Conservation (phyloP, 345 rosid genomes). For the Jatropha curcas region DNA sequence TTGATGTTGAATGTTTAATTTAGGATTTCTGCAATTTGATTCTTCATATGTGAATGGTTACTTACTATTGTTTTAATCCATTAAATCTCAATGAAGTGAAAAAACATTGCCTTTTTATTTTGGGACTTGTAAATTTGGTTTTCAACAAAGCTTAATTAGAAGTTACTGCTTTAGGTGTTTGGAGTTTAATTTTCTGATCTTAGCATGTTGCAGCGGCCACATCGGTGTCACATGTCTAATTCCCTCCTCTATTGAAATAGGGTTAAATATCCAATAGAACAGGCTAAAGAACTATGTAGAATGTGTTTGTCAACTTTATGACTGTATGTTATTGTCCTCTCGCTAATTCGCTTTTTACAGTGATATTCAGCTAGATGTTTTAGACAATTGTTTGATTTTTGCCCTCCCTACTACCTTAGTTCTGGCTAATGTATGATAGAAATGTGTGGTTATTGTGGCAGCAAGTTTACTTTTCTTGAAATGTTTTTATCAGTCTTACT, state of each 20-base stretch:
- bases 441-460: background rate
- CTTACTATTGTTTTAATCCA: background rate
- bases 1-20: no score
- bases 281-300: background rate
- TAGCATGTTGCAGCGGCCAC: background rate
- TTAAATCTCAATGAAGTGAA: background rate
- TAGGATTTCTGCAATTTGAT: no score
- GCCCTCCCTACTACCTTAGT: background rate
- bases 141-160: background rate
- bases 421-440: background rate
- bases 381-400: background rate
- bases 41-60: no score
- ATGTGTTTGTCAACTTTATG: background rate
- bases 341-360: no score
- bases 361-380: background rate
- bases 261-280: background rate
- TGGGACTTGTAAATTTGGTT: background rate
- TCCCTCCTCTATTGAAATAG: background rate
- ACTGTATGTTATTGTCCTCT: background rate
- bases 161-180: background rate
- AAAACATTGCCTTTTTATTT: background rate
- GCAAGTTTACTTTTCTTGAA: background rate
- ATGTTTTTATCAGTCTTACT: background rate
- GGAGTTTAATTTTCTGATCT: background rate
- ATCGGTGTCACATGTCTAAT: background rate